A percentile compares a stretch with the other conserved stretches of the same genome.
phyloP scores from a whole-genome alignment of 2,329 filamentous ascomycete species.

The Alternaria arbusti region DNA sequence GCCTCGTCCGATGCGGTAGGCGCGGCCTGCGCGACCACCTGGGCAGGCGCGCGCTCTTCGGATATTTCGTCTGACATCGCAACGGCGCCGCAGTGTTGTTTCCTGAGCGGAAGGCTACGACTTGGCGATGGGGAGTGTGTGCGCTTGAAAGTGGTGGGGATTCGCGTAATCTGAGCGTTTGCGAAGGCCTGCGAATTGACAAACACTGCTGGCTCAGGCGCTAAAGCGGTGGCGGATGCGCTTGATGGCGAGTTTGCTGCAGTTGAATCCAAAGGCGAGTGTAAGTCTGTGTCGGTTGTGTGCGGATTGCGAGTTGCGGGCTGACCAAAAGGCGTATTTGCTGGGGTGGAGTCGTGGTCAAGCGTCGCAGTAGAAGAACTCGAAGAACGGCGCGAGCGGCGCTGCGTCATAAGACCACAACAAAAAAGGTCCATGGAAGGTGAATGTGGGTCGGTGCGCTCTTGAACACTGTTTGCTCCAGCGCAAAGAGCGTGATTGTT shows the following conservation, averaged over 20 bases:
- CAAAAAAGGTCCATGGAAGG: neutral
- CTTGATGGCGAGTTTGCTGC: neutral
- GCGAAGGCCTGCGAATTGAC: neutral
- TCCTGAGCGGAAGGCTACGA: neutral
- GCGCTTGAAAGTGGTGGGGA: neutral
- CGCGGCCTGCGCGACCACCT: slow-evolving; percentile 4
- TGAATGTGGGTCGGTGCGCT: neutral
- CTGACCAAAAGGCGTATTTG: neutral
- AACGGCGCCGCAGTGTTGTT: neutral
- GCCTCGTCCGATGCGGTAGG: neutral
- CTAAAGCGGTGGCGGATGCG: neutral
- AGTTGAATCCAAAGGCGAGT: neutral
- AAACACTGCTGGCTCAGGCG: slow-evolving; percentile 2
- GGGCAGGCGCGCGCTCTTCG: neutral
- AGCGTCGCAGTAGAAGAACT: neutral
- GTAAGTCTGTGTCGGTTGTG: neutral
- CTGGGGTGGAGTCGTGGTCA: neutral
- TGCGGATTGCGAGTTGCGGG: neutral
- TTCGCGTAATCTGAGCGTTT: neutral
- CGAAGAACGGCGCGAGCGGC: neutral
- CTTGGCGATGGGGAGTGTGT: neutral
- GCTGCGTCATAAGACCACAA: neutral
- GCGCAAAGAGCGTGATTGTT: neutral
- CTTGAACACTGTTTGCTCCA: neutral
- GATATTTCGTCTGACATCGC: neutral